Percentiles rank a stretch among this genome's conserved stretches.
Evolutionary conservation across 2,329 filamentous ascomycete genomes (phyloP).

Genomic region (Septoria linicola): DNA sequence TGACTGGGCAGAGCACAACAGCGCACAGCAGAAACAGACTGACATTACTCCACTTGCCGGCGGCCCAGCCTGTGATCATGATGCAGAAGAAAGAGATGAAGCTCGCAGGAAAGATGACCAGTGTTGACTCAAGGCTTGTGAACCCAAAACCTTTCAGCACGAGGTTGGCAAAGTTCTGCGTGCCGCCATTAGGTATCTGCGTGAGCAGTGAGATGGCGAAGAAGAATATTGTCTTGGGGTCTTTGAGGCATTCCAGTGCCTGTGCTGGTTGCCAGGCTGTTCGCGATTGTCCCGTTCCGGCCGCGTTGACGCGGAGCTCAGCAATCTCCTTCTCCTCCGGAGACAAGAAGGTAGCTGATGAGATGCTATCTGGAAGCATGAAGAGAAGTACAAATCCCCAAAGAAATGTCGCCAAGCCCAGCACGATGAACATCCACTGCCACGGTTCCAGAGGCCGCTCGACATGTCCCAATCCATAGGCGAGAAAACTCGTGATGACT

Average conservation of each 20-base stretch:
- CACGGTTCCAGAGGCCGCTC: constrained; percentile 32
- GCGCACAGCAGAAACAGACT: constrained; percentile 54
- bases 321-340: constrained; percentile 20
- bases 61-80: constrained; percentile 17
- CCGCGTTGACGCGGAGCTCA: constrained; percentile 14
- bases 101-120: constrained; percentile 24
- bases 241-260: constrained; percentile 20
- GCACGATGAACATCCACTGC: constrained; percentile 37
- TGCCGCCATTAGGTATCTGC: constrained; percentile 26
- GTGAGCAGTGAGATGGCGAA: constrained; percentile 24
- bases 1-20: constrained; percentile 42
- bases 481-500: constrained; percentile 29
- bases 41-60: constrained; percentile 43
- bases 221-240: constrained; percentile 25
- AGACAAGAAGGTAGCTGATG: constrained; percentile 18
- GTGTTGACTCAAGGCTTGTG: constrained; percentile 21
- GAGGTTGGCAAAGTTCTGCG: constrained; percentile 24
- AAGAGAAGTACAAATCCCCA: constrained; percentile 22
- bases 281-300: constrained; percentile 20
- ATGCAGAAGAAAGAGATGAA: constrained; percentile 22
- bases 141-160: constrained; percentile 26
- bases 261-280: constrained; percentile 19
- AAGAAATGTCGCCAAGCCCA: constrained; percentile 24
- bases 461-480: constrained; percentile 31
- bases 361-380: constrained; percentile 22